Evolutionary conservation across 1,284 basidiomycete genomes (phyloP), one percentile per base, ranked within the genome.

Genomic region (Ceratobasidium sp.): DNA sequence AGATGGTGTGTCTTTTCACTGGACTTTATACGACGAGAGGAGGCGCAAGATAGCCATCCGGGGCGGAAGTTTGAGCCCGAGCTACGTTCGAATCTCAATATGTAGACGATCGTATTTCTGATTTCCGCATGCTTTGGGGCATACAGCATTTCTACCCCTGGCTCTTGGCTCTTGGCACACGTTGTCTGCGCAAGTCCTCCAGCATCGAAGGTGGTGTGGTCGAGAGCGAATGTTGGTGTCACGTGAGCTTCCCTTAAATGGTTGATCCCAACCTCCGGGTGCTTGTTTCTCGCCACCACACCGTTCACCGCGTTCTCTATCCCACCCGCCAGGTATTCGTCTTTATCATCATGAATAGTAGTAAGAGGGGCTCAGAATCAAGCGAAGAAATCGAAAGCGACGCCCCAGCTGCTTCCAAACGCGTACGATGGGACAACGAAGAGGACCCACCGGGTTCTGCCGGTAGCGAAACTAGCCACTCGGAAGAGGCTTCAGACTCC

Each of bases 371-470:
- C 29, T 6, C 44, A 22, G 41, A 29, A 11, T 17, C 24, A 15
- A 71, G 54, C 29, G 24, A 36, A 57, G 54, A 54, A 59, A 44
- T 31, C 33, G 41, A 47, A 17, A 24, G 8, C 3, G 29, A 51
- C 14, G 48, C 15, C 24, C 22, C 29, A 19, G 56, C 41, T 2
- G 44, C 7, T 22, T 31, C 17, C n/a, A 62, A 62, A 51, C 69
- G 69, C 19, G 69, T 72, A 22, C n/a, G 69, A 45, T 72, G 69
- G 69, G 50, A 41, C 57, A 72, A 33, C 29, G 45, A 72, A 27
- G 41, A 45, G 27, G 8, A 2, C n/a, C 14, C 41, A 27, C 29
- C 69, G 29, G 45, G 45, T 24, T 33, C 69, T n/a, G 31, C 44
- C 36, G 31, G 56, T 1, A 47, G n/a, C 14, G 54, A 51, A 29